Conservation (phyloP, 2,329 filamentous ascomycete genomes). For the Pyricularia sp. region DNA sequence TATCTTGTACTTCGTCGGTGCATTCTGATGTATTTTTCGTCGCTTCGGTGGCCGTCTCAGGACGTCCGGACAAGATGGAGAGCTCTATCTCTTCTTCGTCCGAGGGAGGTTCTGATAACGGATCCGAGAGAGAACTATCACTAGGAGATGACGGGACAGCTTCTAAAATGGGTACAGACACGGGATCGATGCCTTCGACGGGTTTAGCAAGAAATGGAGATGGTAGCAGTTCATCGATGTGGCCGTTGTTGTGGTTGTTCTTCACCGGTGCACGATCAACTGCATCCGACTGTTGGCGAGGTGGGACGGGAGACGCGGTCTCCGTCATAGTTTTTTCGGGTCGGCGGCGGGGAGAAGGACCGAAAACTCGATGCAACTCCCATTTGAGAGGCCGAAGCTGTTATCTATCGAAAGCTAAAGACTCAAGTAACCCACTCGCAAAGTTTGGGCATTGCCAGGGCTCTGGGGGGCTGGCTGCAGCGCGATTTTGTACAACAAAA, state of each 20-base stretch:
- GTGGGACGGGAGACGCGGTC: constrained; percentile 43
- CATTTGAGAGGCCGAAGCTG: constrained; percentile 45
- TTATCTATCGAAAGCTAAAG: constrained; percentile 38
- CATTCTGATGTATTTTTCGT: not conserved
- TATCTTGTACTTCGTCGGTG: not conserved
- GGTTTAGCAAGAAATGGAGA: constrained; percentile 3
- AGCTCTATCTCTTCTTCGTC: constrained; percentile 2
- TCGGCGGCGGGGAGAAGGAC: constrained; percentile 29
- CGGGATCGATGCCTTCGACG: constrained; percentile 5
- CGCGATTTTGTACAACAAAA: constrained; percentile 28
- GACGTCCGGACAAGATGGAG: not conserved
- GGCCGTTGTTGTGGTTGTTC: constrained; percentile 9
- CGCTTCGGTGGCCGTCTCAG: not conserved
- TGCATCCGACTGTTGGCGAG: constrained; percentile 21
- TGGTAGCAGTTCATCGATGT: constrained; percentile 7
- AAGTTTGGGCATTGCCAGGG: constrained; percentile 43
- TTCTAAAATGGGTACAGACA: not conserved
- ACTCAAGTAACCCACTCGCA: constrained; percentile 30
- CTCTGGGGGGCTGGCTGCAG: constrained; percentile 31
- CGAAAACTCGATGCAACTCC: constrained; percentile 41
- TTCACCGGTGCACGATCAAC: constrained; percentile 2
- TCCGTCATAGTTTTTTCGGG: constrained; percentile 41
- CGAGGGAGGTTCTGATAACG: constrained; percentile 4
- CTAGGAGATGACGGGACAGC: not conserved
- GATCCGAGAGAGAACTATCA: constrained; percentile 2